These are phyloP conservation scores for Nelumbo lutea DNA, from an alignment of 164 flowering plant genomes.

Conservation along the genomic window DNA sequence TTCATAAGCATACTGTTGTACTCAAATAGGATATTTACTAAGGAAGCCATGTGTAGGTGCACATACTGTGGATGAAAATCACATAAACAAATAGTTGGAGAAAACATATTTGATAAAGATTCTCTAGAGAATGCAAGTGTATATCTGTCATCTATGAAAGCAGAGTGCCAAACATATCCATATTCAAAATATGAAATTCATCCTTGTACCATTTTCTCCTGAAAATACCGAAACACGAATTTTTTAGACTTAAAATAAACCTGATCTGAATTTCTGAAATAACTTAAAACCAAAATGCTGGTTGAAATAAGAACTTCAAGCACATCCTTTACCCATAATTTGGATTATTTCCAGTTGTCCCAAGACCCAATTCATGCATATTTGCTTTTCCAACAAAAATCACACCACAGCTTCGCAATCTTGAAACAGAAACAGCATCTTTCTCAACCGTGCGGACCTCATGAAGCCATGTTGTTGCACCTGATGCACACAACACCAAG, in stretches of 20 bases:
- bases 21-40: too few relatives aligned
- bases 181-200: too few relatives aligned
- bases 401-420: conserved; percentile 83
- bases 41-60: too few relatives aligned
- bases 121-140: too few relatives aligned
- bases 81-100: too few relatives aligned
- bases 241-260: background rate
- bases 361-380: conserved; percentile 96
- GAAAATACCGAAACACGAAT: too few relatives aligned
- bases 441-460: conserved; percentile 54
- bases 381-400: conserved; percentile 90
- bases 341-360: conserved; percentile 91
- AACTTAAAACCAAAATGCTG: background rate
- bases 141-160: too few relatives aligned
- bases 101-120: too few relatives aligned
- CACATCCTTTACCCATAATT: conserved; percentile 64
- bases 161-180: too few relatives aligned
- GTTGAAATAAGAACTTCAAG: background rate
- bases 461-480: conserved; percentile 83
- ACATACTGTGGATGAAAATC: too few relatives aligned
- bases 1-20: too few relatives aligned
- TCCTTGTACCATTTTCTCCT: too few relatives aligned
- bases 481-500: conserved; percentile 31
- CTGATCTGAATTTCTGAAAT: background rate
- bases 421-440: conserved; percentile 81